A percentile compares a stretch with the other conserved stretches of the same genome.
These are phyloP conservation scores for Microascus cirrosus DNA, from an alignment of 2,329 filamentous ascomycete genomes.

Conservation along the genomic window DNA sequence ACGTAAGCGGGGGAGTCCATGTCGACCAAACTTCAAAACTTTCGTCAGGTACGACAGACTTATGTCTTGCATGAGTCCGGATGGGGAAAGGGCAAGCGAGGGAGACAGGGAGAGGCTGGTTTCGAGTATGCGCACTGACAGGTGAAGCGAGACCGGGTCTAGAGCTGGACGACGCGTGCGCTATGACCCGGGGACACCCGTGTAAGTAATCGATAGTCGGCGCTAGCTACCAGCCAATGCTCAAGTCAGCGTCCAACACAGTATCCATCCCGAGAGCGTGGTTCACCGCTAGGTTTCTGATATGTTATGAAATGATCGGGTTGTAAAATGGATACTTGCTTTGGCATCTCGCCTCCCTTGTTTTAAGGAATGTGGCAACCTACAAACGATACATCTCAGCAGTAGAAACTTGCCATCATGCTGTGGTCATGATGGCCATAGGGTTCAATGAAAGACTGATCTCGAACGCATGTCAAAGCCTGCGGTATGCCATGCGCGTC, in stretches of 20 bases:
- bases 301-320: neutral
- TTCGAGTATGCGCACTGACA: neutral
- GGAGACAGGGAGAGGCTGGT: neutral
- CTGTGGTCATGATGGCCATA: neutral
- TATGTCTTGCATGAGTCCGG: neutral
- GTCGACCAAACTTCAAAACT: neutral
- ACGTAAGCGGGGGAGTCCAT: neutral
- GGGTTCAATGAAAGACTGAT: neutral
- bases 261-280: neutral
- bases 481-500: neutral
- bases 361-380: neutral
- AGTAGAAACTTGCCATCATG: neutral
- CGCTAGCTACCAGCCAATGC: neutral
- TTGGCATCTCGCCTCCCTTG: neutral
- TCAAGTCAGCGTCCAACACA: neutral
- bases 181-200: neutral
- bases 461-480: neutral
- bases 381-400: neutral
- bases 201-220: neutral
- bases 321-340: neutral
- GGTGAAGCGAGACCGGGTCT: neutral
- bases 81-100: constrained; percentile 3
- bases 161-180: neutral
- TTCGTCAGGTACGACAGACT: neutral
- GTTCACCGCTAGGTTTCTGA: neutral